These are phyloP conservation scores for Coniochaeta pulveracea DNA, from an alignment of 2,329 filamentous ascomycete genomes.

Conservation along the genomic window DNA sequence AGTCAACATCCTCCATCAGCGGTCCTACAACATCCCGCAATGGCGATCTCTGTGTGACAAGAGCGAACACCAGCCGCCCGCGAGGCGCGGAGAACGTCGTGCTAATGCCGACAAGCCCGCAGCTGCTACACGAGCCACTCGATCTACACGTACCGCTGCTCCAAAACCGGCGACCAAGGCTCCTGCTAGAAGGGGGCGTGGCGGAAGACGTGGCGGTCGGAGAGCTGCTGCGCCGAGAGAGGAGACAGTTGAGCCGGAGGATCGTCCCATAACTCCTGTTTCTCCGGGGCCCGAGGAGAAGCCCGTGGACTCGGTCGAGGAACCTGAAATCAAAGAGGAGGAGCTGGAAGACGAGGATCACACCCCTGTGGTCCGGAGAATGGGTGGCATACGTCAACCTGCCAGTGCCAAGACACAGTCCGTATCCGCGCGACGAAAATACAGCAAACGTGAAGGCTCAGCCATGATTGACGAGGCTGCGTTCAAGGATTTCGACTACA, in stretches of 20 bases:
- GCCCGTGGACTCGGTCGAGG: constrained; percentile 38
- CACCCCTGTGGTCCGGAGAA: constrained; percentile 30
- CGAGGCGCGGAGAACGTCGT: constrained; percentile 72
- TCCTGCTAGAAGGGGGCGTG: constrained; percentile 9
- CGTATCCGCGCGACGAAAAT: constrained; percentile 77
- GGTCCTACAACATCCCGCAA: constrained; percentile 92
- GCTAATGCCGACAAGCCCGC: constrained; percentile 45
- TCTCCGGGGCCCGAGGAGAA: constrained; percentile 34
- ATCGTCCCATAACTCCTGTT: constrained; percentile 46
- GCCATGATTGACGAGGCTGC: constrained; percentile 80
- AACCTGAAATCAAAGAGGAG: constrained; percentile 28
- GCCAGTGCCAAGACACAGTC: constrained; percentile 57
- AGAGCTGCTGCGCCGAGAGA: constrained; percentile 22
- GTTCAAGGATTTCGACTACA: constrained; percentile 86
- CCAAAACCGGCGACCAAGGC: constrained; percentile 4
- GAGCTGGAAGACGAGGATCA: constrained; percentile 34
- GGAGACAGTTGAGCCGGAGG: constrained; percentile 27
- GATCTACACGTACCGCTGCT: constrained; percentile 20
- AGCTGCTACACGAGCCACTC: constrained; percentile 19
- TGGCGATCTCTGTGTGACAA: constrained; percentile 92
- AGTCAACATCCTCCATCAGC: constrained; percentile 90
- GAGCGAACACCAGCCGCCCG: constrained; percentile 90
- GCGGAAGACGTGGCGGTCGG: constrained; percentile 10
- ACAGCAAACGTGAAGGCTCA: constrained; percentile 66
- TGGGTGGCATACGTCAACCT: constrained; percentile 32